A percentile compares a stretch with the other conserved stretches of the same genome.
phyloP scores from a whole-genome alignment of 2,329 filamentous ascomycete genomes.

The Sclerotiophoma versabilis region DNA sequence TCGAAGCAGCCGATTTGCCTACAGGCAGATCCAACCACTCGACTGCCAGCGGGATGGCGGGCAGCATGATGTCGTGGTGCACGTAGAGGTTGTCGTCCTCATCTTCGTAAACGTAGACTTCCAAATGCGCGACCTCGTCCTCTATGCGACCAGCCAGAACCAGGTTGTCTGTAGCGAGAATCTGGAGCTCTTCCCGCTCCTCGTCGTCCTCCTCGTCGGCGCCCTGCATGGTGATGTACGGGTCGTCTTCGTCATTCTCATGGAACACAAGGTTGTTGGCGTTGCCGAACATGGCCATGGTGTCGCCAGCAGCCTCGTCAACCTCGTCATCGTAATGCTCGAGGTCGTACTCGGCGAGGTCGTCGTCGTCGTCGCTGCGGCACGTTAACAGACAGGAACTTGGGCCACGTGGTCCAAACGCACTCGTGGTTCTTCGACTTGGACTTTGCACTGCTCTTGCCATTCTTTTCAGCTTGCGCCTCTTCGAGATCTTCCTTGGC shows the following conservation, averaged over 20 bases:
- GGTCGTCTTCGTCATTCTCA: constrained; percentile 91
- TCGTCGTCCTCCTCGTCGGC: constrained; percentile 78
- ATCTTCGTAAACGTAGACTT: constrained; percentile 98
- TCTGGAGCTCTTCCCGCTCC: constrained; percentile 91
- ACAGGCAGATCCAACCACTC: constrained; percentile 97
- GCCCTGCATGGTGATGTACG: constrained; percentile 87
- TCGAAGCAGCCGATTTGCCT: constrained; percentile 62
- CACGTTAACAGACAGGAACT: constrained; percentile 17
- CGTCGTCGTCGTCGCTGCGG: constrained; percentile 68
- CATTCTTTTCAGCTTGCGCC: constrained; percentile 62
- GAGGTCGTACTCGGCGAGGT: constrained; percentile 94
- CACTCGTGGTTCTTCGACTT: constrained; percentile 35
- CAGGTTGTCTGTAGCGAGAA: constrained; percentile 90
- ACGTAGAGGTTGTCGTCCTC: constrained; percentile 96
- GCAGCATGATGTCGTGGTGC: constrained; percentile 99
- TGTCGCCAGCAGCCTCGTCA: constrained; percentile 72
- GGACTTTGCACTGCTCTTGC: constrained; percentile 40
- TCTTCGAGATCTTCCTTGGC: constrained; percentile 75
- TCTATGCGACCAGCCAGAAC: constrained; percentile 92
- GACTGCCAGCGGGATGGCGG: constrained; percentile 91
- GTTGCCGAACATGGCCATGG: constrained; percentile 93
- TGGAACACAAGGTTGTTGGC: constrained; percentile 94
- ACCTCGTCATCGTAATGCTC: constrained; percentile 93
- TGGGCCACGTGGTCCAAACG: not conserved
- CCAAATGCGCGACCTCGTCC: constrained; percentile 94